A percentile compares a stretch with the other conserved stretches of the same genome.
Conservation (phyloP, 495 filamentous ascomycete species). For the Niebla homalea region DNA sequence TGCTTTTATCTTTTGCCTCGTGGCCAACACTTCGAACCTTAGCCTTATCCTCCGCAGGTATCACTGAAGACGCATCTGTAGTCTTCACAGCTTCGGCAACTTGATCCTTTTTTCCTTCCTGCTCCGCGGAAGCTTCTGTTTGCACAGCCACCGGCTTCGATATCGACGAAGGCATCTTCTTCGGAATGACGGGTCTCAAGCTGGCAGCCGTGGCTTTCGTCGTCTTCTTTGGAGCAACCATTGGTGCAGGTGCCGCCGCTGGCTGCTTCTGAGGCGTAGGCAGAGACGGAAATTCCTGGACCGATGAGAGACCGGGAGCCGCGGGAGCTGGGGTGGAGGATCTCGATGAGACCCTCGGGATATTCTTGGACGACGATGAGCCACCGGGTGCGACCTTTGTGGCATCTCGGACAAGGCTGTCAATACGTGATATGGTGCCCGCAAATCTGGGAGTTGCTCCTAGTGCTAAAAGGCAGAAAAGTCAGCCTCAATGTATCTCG, state of each 20-base stretch:
- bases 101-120: neutral
- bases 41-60: neutral
- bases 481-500: too few relatives aligned
- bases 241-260: neutral
- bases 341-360: neutral
- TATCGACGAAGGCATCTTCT: slow-evolving; percentile 11
- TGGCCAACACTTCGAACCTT: neutral
- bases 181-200: neutral
- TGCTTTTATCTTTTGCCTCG: neutral
- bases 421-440: neutral
- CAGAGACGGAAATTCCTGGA: slow-evolving; percentile 41
- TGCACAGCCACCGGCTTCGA: slow-evolving; percentile 15
- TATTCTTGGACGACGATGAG: neutral
- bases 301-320: slow-evolving; percentile 13
- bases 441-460: slow-evolving; percentile 8
- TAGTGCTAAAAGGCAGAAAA: too few relatives aligned
- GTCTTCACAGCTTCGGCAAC: neutral
- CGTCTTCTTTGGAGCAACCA: slow-evolving; percentile 1
- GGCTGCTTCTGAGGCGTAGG: slow-evolving; percentile 22
- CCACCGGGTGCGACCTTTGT: neutral
- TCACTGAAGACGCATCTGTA: neutral
- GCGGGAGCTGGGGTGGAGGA: slow-evolving; percentile 4
- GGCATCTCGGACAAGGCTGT: slow-evolving; percentile 6
- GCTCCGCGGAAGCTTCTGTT: slow-evolving; percentile 2
- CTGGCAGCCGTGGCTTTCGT: neutral